Conservation (phyloP, 495 filamentous ascomycete genomes). For the Neurospora sublineolata region DNA sequence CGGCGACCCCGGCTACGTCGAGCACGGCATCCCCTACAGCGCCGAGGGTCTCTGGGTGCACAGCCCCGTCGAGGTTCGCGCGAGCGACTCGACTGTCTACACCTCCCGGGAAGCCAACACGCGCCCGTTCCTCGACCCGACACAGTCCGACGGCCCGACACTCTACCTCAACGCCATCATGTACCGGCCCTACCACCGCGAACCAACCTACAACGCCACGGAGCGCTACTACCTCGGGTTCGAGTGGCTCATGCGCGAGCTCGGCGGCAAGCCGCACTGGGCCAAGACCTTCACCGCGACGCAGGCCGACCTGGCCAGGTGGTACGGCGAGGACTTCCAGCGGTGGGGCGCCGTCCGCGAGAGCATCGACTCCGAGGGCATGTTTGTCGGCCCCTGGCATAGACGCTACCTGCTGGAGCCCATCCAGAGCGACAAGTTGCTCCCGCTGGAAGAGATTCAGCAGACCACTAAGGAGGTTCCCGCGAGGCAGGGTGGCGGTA, state of each 20-base stretch:
- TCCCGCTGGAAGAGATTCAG: conserved; percentile 29
- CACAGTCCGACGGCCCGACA: conserved; percentile 53
- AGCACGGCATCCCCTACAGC: conserved; percentile 68
- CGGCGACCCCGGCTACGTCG: conserved; percentile 39
- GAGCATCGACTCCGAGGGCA: conserved; percentile 73
- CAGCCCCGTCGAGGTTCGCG: conserved; percentile 85
- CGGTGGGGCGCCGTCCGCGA: conserved; percentile 57
- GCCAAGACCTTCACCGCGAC: conserved; percentile 79
- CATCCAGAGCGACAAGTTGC: conserved; percentile 1
- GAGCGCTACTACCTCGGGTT: conserved; percentile 84
- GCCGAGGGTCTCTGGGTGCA: conserved; percentile 76
- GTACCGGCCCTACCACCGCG: conserved; percentile 74
- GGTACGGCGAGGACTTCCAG: conserved; percentile 44
- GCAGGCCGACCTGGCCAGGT: conserved; percentile 42
- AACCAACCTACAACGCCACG: conserved; percentile 57
- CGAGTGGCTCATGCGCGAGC: conserved; percentile 87
- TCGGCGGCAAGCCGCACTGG: conserved; percentile 90
- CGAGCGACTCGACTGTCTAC: conserved; percentile 56
- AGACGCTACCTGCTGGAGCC: conserved; percentile 51
- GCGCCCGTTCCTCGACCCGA: conserved; percentile 70
- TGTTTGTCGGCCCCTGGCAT: conserved; percentile 92
- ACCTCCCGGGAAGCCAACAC: conserved; percentile 25
- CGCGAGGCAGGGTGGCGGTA: conserved; percentile 11
- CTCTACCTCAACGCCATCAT: conserved; percentile 94
- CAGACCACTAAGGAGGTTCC: conserved; percentile 5